A percentile compares a stretch with the other conserved stretches of the same genome.
Conservation (phyloP, 169 alveolate genomes). For the Cryptosporidium ubiquitum region DNA sequence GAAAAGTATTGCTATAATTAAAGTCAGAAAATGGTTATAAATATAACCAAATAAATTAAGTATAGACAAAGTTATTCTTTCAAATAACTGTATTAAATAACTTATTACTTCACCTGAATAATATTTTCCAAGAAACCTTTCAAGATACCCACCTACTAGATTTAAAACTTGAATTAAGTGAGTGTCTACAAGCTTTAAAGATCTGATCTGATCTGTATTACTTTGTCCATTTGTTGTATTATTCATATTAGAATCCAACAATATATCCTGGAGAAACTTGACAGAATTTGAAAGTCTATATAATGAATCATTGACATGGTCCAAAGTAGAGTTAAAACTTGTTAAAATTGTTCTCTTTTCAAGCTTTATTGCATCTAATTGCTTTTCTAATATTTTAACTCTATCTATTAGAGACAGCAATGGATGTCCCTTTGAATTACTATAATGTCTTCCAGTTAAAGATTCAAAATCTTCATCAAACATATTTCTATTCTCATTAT, state of each 20-base stretch:
- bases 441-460: not conserved
- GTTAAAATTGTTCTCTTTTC: slow-evolving; percentile 1
- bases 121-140: not conserved
- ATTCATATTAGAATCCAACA: slow-evolving; percentile 43
- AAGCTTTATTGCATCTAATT: not conserved
- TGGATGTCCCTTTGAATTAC: slow-evolving; percentile 29
- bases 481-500: not conserved
- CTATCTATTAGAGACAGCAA: slow-evolving; percentile 35
- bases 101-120: not conserved
- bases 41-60: not conserved
- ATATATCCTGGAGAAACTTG: slow-evolving; percentile 37
- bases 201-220: not conserved
- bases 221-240: not conserved
- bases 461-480: not conserved
- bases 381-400: slow-evolving; percentile 51
- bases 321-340: slow-evolving; percentile 7
- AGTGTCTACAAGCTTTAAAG: not conserved
- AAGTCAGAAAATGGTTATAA: not conserved
- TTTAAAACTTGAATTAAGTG: not conserved
- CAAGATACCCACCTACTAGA: not conserved
- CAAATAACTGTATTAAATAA: not conserved
- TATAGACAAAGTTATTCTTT: not conserved
- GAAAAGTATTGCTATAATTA: not conserved
- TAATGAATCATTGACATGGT: slow-evolving; percentile 9
- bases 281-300: slow-evolving; percentile 14